Percentiles rank a stretch among this genome's conserved stretches.
These are phyloP conservation scores for Epichloe elymi DNA, from an alignment of 2,329 filamentous ascomycete species.

Conservation along the genomic window DNA sequence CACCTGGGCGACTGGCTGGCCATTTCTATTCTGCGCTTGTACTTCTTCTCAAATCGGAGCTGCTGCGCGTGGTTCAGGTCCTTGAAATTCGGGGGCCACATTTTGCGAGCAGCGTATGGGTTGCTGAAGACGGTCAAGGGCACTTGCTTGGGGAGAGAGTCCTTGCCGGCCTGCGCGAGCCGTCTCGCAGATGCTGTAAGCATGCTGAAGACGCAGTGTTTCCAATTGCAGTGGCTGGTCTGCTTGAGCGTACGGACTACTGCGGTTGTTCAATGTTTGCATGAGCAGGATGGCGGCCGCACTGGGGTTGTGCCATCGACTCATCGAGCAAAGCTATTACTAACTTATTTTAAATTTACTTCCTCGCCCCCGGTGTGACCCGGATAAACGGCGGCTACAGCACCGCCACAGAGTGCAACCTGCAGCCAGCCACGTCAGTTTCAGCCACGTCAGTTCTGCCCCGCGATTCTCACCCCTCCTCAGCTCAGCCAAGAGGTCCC, in stretches of 20 bases:
- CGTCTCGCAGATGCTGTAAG: conserved; percentile 21
- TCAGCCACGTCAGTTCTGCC: conserved; percentile 11
- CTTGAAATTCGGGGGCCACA: conserved; percentile 67
- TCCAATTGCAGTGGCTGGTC: neutral
- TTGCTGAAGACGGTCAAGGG: conserved; percentile 33
- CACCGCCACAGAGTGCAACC: neutral
- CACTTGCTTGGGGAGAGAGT: conserved; percentile 13
- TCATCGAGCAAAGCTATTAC: neutral
- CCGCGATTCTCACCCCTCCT: conserved; percentile 25
- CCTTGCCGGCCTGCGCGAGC: conserved; percentile 19
- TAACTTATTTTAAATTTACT: too few species aligned
- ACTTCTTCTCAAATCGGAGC: conserved; percentile 66
- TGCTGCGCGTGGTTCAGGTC: conserved; percentile 59
- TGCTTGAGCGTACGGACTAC: neutral
- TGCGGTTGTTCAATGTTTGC: neutral
- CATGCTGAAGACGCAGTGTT: conserved; percentile 13
- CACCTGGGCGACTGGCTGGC: conserved; percentile 49
- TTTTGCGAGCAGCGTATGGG: conserved; percentile 52
- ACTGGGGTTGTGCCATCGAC: neutral
- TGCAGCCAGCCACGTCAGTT: neutral
- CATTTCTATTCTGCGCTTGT: conserved; percentile 54
- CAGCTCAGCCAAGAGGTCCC: neutral
- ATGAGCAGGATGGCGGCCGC: neutral
- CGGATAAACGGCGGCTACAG: neutral
- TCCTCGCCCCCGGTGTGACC: neutral